Evolutionary conservation across 2,329 filamentous ascomycete genomes (phyloP).

Genomic region (Nemania bipapillata): DNA sequence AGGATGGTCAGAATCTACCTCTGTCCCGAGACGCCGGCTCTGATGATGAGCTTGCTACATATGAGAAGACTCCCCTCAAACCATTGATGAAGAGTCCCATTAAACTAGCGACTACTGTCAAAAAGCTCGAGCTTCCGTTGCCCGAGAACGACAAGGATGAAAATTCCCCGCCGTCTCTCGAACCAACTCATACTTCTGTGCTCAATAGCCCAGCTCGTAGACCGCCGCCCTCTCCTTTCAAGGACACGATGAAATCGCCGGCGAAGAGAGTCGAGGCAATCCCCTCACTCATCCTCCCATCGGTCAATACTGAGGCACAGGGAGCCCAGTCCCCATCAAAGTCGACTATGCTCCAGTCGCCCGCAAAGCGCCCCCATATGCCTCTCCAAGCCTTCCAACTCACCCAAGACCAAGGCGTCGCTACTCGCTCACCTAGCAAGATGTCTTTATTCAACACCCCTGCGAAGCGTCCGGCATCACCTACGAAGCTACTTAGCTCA

Average conservation of each 20-base stretch:
- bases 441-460: constrained; percentile 49
- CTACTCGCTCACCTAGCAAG: constrained; percentile 53
- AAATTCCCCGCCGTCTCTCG: constrained; percentile 51
- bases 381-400: constrained; percentile 43
- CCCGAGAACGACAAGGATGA: constrained; percentile 44
- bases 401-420: constrained; percentile 48
- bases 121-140: constrained; percentile 52
- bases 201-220: constrained; percentile 68
- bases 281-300: constrained; percentile 46
- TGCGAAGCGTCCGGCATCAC: constrained; percentile 49
- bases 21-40: constrained; percentile 60
- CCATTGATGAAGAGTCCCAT: constrained; percentile 66
- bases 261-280: constrained; percentile 64
- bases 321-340: constrained; percentile 60
- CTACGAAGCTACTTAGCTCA: constrained; percentile 44
- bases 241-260: constrained; percentile 66
- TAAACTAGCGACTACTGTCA: constrained; percentile 58
- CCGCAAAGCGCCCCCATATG: constrained; percentile 59
- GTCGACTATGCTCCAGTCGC: constrained; percentile 63
- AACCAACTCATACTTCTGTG: constrained; percentile 52
- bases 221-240: constrained; percentile 63
- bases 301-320: constrained; percentile 45
- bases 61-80: constrained; percentile 62
- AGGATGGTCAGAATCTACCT: constrained; percentile 67
- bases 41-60: constrained; percentile 69